Base-by-base conservation (phyloP, 495 filamentous ascomycete genomes). In the Penicillium pancosmium region DNA sequence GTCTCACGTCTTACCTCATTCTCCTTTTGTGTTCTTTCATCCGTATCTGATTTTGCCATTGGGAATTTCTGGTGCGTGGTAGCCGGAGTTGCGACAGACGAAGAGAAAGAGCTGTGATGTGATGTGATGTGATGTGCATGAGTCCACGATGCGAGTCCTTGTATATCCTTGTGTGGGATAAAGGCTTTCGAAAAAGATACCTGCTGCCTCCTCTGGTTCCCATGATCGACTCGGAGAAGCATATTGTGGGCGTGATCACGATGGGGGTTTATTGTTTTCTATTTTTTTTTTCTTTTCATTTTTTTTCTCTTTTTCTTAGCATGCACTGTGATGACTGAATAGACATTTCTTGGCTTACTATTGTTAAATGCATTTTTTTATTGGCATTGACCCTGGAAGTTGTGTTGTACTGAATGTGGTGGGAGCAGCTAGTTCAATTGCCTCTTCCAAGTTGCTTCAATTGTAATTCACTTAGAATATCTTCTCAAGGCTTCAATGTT, bases 261-360 rank as follows among this genome's bases (percentile, higher is more conserved):
- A 59, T 57, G 56, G 43, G 49, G 27, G 41, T 31, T 55, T 44
- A 19, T 52, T 36, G 50, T 23, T 53, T 50, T 51, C 21, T 50
- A 54, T 55, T 36, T 50, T 64, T 50, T n/a, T 47, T 55, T 50
- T 50, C 49, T 50, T 18, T 47, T 11, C 54, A 15, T 44, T 19
- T 34, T 55, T 57, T 63, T 57, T 57, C 61, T 57, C 50, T 52
- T 61, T 55, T 67, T 67, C 51, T 57, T 62, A 63, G 64, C 67
- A 55, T 64, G 64, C 67, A 63, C 67, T 68, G 65, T 67, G 64
- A 66, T 44, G 62, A 67, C 59, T 59, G 59, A 61, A 70, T 70
- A 70, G 67, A 70, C 67, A 60, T 68, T 65, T 54, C 59, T 59
- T 64, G 50, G 50, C 44, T 31, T 60, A 21, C 16, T 57, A 38